Evolutionary conservation across 139 green algal genomes (phyloP).

Genomic region (Chlamydomonas sp.): DNA sequence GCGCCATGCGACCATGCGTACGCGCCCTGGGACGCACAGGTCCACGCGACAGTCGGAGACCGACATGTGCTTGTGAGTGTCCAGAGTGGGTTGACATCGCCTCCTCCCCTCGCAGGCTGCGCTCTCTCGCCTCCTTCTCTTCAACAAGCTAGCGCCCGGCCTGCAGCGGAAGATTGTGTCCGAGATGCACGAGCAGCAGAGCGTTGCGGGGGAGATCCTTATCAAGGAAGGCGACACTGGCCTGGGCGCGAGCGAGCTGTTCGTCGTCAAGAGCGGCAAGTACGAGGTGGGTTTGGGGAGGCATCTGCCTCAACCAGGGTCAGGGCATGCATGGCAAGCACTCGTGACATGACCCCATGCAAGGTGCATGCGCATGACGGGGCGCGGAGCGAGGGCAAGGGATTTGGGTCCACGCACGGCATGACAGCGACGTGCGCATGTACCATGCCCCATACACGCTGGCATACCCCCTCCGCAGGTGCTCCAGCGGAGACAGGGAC

Average conservation of each 20-base stretch:
- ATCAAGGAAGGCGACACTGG: conserved; percentile 87
- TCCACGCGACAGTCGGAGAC: neutral
- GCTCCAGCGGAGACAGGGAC: conserved; percentile 67
- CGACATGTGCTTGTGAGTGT: neutral
- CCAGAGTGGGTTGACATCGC: neutral
- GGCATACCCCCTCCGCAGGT: conserved; percentile 34
- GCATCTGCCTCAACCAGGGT: neutral
- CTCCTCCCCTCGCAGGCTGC: conserved; percentile 11
- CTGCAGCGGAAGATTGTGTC: conserved; percentile 62
- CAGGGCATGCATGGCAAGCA: neutral
- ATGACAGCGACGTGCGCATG: neutral
- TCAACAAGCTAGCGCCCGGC: conserved; percentile 60
- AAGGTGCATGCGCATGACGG: too few relatives aligned
- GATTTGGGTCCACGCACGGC: too few relatives aligned
- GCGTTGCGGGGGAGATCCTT: conserved; percentile 74
- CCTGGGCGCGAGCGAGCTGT: conserved; percentile 77
- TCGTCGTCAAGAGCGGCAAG: conserved; percentile 85
- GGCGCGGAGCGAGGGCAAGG: too few relatives aligned
- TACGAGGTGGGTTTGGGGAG: conserved; percentile 67
- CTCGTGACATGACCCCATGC: conserved; percentile 1
- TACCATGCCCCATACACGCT: neutral
- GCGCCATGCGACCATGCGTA: neutral
- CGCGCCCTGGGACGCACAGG: neutral
- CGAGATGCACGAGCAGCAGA: conserved; percentile 57
- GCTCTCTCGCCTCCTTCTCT: conserved; percentile 75